Conservation (phyloP, 495 filamentous ascomycete genomes). For the Aspergillus funiculosus region DNA sequence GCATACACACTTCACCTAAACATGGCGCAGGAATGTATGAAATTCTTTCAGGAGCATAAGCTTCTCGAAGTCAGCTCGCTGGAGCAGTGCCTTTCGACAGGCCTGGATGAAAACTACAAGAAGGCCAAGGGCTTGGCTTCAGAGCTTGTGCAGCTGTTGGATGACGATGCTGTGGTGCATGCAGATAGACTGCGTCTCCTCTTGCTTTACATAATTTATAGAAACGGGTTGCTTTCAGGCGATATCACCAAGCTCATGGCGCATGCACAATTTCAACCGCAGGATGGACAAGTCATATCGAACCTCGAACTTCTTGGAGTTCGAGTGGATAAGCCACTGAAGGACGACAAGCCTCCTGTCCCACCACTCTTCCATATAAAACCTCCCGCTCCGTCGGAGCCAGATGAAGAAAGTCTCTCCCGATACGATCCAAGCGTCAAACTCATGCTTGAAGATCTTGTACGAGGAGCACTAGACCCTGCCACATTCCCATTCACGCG, state of each 20-base stretch:
- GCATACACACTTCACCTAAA: constrained; percentile 90
- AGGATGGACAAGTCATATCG: constrained; percentile 63
- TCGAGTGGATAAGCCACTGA: constrained; percentile 64
- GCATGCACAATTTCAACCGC: constrained; percentile 70
- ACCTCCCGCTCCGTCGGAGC: constrained; percentile 31
- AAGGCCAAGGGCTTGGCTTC: constrained; percentile 86
- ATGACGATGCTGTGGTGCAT: constrained; percentile 64
- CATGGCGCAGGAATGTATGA: constrained; percentile 99
- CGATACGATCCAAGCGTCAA: constrained; percentile 51
- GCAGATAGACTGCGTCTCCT: constrained; percentile 80
- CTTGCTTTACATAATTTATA: constrained; percentile 77
- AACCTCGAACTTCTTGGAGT: constrained; percentile 82
- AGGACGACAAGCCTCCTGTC: constrained; percentile 61
- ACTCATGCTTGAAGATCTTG: constrained; percentile 65
- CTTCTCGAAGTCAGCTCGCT: constrained; percentile 79
- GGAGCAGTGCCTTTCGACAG: constrained; percentile 83
- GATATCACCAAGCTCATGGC: constrained; percentile 80
- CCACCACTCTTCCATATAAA: constrained; percentile 65
- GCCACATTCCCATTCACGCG: constrained; percentile 74
- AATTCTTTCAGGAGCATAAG: constrained; percentile 76
- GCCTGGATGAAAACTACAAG: constrained; percentile 85
- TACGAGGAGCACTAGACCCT: constrained; percentile 50
- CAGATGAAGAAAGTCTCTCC: constrained; percentile 46
- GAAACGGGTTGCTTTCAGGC: constrained; percentile 79
- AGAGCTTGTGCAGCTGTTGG: constrained; percentile 76